Evolutionary conservation across 805 yeast species (phyloP).

Genomic region (Wickerhamomyces chambardii): DNA sequence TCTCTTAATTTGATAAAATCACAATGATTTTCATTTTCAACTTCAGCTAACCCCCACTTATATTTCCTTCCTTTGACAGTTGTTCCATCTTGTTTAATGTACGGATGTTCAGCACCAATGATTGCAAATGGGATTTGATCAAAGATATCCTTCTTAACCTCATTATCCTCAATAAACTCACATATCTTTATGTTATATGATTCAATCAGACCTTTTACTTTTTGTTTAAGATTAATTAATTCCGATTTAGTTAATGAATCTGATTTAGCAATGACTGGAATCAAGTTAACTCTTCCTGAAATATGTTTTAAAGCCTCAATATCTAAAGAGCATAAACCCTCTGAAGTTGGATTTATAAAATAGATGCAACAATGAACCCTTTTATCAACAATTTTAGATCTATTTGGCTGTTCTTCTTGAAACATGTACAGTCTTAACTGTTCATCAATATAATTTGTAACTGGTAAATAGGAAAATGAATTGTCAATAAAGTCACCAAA

Average conservation of each 20-base stretch:
- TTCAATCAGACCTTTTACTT: constrained; percentile 39
- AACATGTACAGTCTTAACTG: constrained; percentile 60
- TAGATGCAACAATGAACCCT: constrained; percentile 84
- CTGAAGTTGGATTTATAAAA: constrained; percentile 65
- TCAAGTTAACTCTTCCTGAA: constrained; percentile 63
- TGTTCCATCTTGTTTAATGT: constrained; percentile 32
- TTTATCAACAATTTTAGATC: constrained; percentile 43
- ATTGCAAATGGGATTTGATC: constrained; percentile 59
- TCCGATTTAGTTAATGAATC: constrained; percentile 63
- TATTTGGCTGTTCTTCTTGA: constrained; percentile 71
- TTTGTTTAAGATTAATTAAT: constrained; percentile 39
- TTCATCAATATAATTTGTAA: constrained; percentile 69
- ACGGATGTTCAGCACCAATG: constrained; percentile 53
- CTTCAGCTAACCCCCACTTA: constrained; percentile 82
- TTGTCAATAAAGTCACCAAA: constrained; percentile 69
- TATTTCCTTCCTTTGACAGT: constrained; percentile 68
- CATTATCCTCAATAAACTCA: constrained; percentile 34
- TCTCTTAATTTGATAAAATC: constrained; percentile 63
- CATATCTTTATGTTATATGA: constrained; percentile 52
- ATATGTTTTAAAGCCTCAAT: constrained; percentile 65
- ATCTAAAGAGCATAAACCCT: constrained; percentile 56
- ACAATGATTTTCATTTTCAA: constrained; percentile 69
- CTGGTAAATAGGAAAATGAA: constrained; percentile 55
- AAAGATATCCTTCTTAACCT: constrained; percentile 21
- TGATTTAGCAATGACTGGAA: constrained; percentile 77